Base-by-base conservation (phyloP, 2,329 filamentous ascomycete species). In the Neonectria hederae region DNA sequence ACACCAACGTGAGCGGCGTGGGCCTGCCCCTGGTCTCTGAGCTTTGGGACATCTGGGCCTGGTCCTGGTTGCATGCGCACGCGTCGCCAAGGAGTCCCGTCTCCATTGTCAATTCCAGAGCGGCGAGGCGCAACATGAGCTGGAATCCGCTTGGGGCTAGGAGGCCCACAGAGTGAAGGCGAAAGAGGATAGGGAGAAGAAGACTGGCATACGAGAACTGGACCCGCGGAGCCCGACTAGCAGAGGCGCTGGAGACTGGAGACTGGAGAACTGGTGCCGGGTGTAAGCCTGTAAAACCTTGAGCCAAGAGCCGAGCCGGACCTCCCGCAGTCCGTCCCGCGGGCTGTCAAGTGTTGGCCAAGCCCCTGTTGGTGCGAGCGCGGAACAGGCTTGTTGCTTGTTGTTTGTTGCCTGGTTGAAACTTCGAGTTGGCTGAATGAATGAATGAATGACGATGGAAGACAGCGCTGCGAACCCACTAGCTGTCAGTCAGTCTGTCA, bases 211-310 rank as follows among this genome's bases (percentile, higher is more conserved):
- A 38, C 35, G 35, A 38, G 35, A 38, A n/a, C 35, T 45, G 43
- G 43, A 26, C 28, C 28, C 28, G 5, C 8, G 28, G 28, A 28
- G 28, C 24, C 24, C 24, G 24, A 26, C 24, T 7, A 26, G 24
- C 4, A 7, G 8, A 28, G 28, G 43, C 13, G 22, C 22, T 24
- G 43, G 43, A 14, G 21, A 24, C n/a, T 43, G 10, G 42, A 43
- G 24, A 11, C 48, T 51, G 48, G 59, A 54, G 30, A 32, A 21
- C 32, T 28, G 42, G 51, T 35, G n/a, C 38, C 38, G 38, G 70
- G 68, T 61, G 63, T 69, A 66, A 73, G 70, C 70, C 67, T 69
- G 66, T 67, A 65, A 26, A 40, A 38, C 22, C 32, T 35, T 35
- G 52, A 22, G 51, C 49, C 38, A 56, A 57, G 60, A 52, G 40